Evolutionary conservation across 1,284 basidiomycete species (phyloP).

Genomic region (Ustilago crameri): DNA sequence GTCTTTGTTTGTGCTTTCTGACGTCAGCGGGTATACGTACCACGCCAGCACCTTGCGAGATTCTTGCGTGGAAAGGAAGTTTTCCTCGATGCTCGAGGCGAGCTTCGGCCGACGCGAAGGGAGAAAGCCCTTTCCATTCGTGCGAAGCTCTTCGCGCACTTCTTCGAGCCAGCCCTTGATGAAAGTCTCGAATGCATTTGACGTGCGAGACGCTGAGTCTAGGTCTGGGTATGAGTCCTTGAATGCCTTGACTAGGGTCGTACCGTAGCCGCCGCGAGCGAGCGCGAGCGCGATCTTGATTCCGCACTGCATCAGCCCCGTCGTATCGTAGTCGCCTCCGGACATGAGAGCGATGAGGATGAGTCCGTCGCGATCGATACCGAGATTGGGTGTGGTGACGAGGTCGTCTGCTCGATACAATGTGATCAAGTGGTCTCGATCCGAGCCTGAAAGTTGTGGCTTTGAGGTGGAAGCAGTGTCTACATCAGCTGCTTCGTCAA

Average conservation of each 20-base stretch:
- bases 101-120: conserved; percentile 31
- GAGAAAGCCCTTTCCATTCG: conserved; percentile 44
- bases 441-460: conserved; percentile 22
- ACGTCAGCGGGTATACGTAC: conserved; percentile 45
- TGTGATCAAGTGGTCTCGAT: conserved; percentile 24
- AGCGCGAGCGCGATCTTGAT: conserved; percentile 70
- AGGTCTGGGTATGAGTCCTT: conserved; percentile 22
- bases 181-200: conserved; percentile 23
- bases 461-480: neutral
- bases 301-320: conserved; percentile 52
- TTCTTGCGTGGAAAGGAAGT: conserved; percentile 25
- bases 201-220: neutral
- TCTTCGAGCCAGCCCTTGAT: conserved; percentile 39
- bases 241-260: conserved; percentile 74
- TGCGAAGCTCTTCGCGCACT: conserved; percentile 48
- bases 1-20: conserved; percentile 1
- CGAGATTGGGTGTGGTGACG: conserved; percentile 7
- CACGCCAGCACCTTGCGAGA: conserved; percentile 35
- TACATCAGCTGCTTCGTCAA: conserved; percentile 7
- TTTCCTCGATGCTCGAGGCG: conserved; percentile 28
- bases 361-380: conserved; percentile 78
- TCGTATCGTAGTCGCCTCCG: conserved; percentile 86
- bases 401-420: conserved; percentile 15
- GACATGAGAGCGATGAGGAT: conserved; percentile 86
- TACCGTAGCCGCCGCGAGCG: conserved; percentile 70